Percentiles rank a stretch among this genome's conserved stretches.
Conservation (phyloP, 257 asterid species). For the Gardenia jasminoides region DNA sequence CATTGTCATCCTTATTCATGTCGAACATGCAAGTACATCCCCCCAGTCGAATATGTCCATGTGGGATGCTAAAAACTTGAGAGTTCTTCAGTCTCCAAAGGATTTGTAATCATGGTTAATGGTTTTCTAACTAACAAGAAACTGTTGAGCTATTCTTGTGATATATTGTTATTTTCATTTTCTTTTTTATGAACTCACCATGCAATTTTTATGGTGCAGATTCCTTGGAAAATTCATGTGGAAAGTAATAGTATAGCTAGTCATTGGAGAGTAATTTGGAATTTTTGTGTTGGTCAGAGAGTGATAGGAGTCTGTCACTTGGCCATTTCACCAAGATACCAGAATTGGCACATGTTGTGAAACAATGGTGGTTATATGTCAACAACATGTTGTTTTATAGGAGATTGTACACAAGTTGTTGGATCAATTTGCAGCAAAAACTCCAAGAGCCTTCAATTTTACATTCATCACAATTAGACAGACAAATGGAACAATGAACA, state of each 20-base stretch:
- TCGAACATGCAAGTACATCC: background rate
- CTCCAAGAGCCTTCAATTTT: background rate
- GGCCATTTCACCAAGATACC: background rate
- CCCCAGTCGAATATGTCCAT: too few relatives aligned
- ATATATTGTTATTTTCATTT: too few relatives aligned
- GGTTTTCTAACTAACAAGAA: too few relatives aligned
- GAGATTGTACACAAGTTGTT: background rate
- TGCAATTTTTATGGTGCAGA: background rate
- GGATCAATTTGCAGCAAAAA: background rate
- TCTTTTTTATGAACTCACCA: too few relatives aligned
- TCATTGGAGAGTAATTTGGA: background rate
- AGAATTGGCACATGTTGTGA: background rate
- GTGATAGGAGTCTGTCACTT: background rate
- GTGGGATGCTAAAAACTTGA: background rate
- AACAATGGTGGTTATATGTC: slow-evolving; percentile 32
- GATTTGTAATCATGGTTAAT: too few relatives aligned
- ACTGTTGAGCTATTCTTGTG: too few relatives aligned
- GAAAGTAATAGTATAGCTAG: background rate
- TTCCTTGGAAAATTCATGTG: background rate
- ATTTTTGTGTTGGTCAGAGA: background rate
- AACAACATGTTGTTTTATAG: slow-evolving; percentile 13
- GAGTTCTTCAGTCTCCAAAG: too few relatives aligned
- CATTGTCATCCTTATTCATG: background rate
- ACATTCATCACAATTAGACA: background rate
- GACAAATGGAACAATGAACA: background rate